phyloP scores from a whole-genome alignment of 2,329 filamentous ascomycete species.

The Aspergillus sp. region DNA sequence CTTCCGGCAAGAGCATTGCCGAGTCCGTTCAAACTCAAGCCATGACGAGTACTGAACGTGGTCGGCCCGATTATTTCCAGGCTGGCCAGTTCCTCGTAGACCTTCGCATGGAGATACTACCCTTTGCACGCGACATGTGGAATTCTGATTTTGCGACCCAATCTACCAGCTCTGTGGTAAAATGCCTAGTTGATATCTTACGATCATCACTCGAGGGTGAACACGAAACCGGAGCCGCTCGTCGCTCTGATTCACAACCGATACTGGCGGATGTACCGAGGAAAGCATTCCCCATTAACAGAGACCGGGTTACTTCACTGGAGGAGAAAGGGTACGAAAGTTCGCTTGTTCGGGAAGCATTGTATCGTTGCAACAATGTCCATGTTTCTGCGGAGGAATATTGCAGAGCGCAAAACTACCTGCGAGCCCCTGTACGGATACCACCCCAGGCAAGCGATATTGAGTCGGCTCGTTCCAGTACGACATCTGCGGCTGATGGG shows the following conservation, averaged over 20 bases:
- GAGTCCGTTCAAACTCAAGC: slow-evolving; percentile 70
- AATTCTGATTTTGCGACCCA: slow-evolving; percentile 82
- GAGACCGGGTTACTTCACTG: slow-evolving; percentile 51
- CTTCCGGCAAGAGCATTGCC: slow-evolving; percentile 76
- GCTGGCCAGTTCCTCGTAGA: slow-evolving; percentile 83
- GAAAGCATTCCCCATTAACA: slow-evolving; percentile 58
- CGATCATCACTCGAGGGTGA: slow-evolving; percentile 79
- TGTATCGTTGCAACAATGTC: slow-evolving; percentile 79
- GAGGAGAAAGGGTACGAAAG: slow-evolving; percentile 58
- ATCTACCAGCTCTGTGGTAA: slow-evolving; percentile 74
- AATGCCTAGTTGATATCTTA: slow-evolving; percentile 80
- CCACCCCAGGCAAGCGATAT: slow-evolving; percentile 68
- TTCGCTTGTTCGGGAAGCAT: slow-evolving; percentile 73
- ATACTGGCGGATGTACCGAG: slow-evolving; percentile 50
- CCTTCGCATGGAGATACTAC: slow-evolving; percentile 77
- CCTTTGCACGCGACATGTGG: slow-evolving; percentile 79
- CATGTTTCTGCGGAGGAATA: slow-evolving; percentile 70
- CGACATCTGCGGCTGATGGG: slow-evolving; percentile 34
- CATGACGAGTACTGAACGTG: slow-evolving; percentile 57
- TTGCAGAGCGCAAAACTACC: slow-evolving; percentile 66
- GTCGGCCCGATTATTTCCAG: slow-evolving; percentile 64
- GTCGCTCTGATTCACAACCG: slow-evolving; percentile 63
- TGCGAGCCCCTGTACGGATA: slow-evolving; percentile 64
- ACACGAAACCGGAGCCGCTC: slow-evolving; percentile 69
- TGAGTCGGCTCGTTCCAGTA: slow-evolving; percentile 35